These are phyloP conservation scores for Trichoderma orchidacearum DNA, from an alignment of 495 filamentous ascomycete species.

Conservation along the genomic window DNA sequence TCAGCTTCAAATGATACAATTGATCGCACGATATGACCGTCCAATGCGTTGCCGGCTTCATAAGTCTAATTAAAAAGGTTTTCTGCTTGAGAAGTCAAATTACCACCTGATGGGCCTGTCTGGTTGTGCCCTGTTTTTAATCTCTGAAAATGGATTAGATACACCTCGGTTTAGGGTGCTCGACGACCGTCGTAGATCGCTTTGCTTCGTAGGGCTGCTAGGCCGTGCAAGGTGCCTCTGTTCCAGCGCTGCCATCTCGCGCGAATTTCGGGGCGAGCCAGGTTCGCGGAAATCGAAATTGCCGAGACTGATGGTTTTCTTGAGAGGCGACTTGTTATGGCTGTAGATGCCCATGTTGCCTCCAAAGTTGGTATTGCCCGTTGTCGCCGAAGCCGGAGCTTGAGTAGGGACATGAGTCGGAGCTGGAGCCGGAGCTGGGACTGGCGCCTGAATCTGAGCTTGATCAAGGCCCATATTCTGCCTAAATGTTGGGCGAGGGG, in stretches of 20 bases:
- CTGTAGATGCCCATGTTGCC: conserved; percentile 70
- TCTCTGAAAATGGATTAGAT: background rate
- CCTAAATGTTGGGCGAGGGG: conserved; percentile 8
- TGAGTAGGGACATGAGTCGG: background rate
- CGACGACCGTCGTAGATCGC: background rate
- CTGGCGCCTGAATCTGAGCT: too few relatives aligned
- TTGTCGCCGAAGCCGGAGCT: conserved; percentile 5
- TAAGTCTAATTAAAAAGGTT: background rate
- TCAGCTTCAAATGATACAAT: background rate
- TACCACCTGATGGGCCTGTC: background rate
- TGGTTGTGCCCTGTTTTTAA: background rate
- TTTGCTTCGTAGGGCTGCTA: conserved; percentile 2
- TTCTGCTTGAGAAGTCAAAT: background rate
- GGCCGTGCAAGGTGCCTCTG: conserved; percentile 13
- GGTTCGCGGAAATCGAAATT: conserved; percentile 18
- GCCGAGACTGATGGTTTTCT: conserved; percentile 42
- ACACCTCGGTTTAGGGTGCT: background rate
- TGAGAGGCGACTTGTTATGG: conserved; percentile 68
- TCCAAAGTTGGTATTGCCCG: conserved; percentile 25
- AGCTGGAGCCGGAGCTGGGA: background rate
- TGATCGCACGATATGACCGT: background rate
- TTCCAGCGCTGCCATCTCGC: conserved; percentile 39
- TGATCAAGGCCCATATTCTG: conserved; percentile 1
- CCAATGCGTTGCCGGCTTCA: background rate
- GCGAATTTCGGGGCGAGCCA: conserved; percentile 33